Percentiles rank a stretch among this genome's conserved stretches.
These are phyloP conservation scores for Dacryopinax spathularia DNA, from an alignment of 768 basidiomycete genomes.

Conservation along the genomic window DNA sequence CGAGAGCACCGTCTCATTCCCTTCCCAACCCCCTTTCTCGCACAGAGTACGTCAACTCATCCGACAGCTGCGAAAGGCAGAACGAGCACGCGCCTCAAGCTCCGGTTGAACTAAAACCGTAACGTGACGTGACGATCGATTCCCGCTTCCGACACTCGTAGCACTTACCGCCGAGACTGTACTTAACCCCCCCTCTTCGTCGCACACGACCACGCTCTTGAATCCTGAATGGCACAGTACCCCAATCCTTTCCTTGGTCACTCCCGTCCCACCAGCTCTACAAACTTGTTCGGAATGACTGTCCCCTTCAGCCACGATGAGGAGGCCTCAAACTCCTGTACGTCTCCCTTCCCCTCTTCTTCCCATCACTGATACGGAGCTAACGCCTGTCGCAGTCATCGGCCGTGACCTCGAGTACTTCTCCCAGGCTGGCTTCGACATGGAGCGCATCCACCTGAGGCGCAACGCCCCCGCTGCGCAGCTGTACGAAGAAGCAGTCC, in stretches of 20 bases:
- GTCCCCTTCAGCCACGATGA: background rate
- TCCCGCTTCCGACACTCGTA: background rate
- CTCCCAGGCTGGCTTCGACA: conserved; percentile 98
- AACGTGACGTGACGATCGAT: too few species aligned
- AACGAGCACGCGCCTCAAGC: too few species aligned
- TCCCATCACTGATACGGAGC: background rate
- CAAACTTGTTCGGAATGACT: background rate
- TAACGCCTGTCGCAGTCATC: conserved; percentile 54
- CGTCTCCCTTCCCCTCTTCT: background rate
- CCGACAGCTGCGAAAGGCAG: too few species aligned
- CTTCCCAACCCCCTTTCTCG: too few species aligned
- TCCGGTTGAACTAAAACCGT: too few species aligned
- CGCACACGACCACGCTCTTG: too few species aligned
- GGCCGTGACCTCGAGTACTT: conserved; percentile 91
- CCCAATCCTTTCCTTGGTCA: background rate
- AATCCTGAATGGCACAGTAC: background rate
- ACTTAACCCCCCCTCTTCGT: background rate
- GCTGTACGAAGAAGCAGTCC: conserved; percentile 94
- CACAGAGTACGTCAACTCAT: too few species aligned
- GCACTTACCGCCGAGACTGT: background rate
- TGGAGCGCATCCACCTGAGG: conserved; percentile 91
- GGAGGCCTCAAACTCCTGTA: background rate
- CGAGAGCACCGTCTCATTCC: too few species aligned
- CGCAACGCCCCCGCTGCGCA: conserved; percentile 81
- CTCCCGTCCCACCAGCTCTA: background rate